Evolutionary conservation across 768 basidiomycete species (phyloP).

Genomic region (Mycena amicta): DNA sequence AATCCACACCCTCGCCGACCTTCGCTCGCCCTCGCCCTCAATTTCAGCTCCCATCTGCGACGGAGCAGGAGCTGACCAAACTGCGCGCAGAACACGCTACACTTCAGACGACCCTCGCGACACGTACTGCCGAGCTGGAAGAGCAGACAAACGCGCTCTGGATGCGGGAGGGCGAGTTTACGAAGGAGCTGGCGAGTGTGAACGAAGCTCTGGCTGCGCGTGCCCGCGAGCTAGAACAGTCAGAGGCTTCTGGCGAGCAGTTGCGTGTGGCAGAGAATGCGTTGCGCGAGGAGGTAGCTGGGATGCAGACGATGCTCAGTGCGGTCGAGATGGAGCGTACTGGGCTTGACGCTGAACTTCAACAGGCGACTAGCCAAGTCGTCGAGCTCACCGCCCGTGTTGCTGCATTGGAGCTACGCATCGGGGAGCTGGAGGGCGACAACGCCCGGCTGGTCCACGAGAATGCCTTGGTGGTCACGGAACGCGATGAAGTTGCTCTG

Average conservation of each 20-base stretch:
- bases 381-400: background rate
- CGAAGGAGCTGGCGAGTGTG: background rate
- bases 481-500: background rate
- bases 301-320: background rate
- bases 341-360: background rate
- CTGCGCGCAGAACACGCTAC: background rate
- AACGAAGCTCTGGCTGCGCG: background rate
- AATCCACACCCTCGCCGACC: constrained; percentile 8
- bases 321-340: background rate
- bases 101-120: background rate
- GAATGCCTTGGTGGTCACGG: background rate
- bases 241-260: background rate
- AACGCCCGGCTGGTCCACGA: background rate
- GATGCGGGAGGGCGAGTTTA: background rate
- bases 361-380: background rate
- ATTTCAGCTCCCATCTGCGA: background rate
- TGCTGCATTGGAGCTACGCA: background rate
- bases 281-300: background rate
- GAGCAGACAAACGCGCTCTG: background rate
- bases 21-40: background rate
- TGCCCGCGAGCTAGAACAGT: background rate
- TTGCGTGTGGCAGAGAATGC: background rate
- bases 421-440: background rate
- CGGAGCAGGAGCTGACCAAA: background rate
- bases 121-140: background rate